Base-by-base conservation (phyloP, 1,284 basidiomycete genomes). In the Inonotus hispidus region DNA sequence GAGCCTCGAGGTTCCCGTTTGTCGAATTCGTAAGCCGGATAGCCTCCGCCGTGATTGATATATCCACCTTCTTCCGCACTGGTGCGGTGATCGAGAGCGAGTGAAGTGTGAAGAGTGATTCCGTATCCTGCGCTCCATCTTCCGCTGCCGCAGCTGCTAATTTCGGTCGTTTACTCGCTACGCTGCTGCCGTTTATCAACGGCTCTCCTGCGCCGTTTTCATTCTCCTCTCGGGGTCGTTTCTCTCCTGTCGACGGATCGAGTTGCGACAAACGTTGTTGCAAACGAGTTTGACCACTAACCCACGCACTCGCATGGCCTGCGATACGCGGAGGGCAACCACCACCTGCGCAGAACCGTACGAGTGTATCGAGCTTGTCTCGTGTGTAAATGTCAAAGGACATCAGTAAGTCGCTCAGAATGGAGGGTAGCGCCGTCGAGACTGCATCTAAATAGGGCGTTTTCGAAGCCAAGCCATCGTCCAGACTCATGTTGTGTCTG, bases 1-100 rank as follows among this genome's bases (percentile, higher is more conserved):
- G 58, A 0, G 78, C 73, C 64, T 85, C 81, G 21, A 79, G 66
- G 16, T 71, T 72, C 56, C 75, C 72, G 0, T 81, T 79, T 1
- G 72, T 65, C 0, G 82, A 73, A 67, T 84, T 75, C 14, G 73
- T 71, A 64, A 89, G 78, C 3, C 73, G 75, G 52, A 88, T 74
- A 4, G 79, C 74, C 19, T 73, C 71, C 14, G 71, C 66, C 65
- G 81, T 77, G 45, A 87, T 72, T 14, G 78, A 79, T 64, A 89
- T 77, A 66, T 88, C 80, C 23, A 85, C 78, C 65, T 87, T 88
- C 73, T 86, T 88, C 55, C 87, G 82, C 45, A 88, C 69, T n/a
- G 87, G 87, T 0, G 86, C 81, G 10, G 83, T 82, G 11, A 79
- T 74, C 23, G 86, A 87, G 53, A 88, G 71, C 27, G 80, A 71